Evolutionary conservation across 192 early-diverging fungal species (phyloP).

Genomic region (Coemansia sp.): DNA sequence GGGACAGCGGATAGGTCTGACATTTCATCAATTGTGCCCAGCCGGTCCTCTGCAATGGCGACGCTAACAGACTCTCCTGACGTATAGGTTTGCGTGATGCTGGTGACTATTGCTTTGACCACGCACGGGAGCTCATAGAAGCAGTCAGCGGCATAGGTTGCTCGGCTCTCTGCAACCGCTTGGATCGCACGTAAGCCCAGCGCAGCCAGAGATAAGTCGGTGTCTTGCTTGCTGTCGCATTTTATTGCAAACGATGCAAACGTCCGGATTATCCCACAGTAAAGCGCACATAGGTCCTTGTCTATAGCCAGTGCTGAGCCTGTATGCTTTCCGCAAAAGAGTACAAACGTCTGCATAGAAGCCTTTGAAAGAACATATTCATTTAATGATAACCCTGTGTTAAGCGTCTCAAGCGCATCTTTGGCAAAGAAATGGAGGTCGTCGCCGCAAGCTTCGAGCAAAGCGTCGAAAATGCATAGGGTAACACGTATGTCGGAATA

Average conservation of each 20-base stretch:
- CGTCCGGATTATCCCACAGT: conserved; percentile 57
- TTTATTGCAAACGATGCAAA: conserved; percentile 56
- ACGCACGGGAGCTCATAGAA: conserved; percentile 65
- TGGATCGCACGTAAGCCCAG: conserved; percentile 68
- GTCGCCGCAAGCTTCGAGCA: conserved; percentile 69
- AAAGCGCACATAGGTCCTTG: conserved; percentile 56
- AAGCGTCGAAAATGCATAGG: conserved; percentile 71
- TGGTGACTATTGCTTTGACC: conserved; percentile 55
- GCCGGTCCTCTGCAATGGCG: conserved; percentile 12
- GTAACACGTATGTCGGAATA: conserved; percentile 71
- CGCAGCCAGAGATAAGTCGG: conserved; percentile 24
- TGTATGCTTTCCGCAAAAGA: conserved; percentile 72
- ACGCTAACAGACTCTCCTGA: background rate
- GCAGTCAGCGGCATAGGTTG: conserved; percentile 62
- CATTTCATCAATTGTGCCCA: background rate
- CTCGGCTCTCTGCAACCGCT: conserved; percentile 61
- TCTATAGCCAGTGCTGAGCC: conserved; percentile 74
- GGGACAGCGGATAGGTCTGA: background rate
- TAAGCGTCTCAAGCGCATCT: conserved; percentile 73
- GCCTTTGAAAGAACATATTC: conserved; percentile 63
- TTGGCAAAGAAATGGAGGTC: conserved; percentile 84
- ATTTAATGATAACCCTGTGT: conserved; percentile 56
- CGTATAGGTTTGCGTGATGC: conserved; percentile 20
- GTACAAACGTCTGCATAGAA: conserved; percentile 67
- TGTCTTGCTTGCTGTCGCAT: background rate